Evolutionary conservation across 2,329 filamentous ascomycete genomes (phyloP), one percentile per base, ranked within the genome.

Genomic region (Colletotrichum truncatum): DNA sequence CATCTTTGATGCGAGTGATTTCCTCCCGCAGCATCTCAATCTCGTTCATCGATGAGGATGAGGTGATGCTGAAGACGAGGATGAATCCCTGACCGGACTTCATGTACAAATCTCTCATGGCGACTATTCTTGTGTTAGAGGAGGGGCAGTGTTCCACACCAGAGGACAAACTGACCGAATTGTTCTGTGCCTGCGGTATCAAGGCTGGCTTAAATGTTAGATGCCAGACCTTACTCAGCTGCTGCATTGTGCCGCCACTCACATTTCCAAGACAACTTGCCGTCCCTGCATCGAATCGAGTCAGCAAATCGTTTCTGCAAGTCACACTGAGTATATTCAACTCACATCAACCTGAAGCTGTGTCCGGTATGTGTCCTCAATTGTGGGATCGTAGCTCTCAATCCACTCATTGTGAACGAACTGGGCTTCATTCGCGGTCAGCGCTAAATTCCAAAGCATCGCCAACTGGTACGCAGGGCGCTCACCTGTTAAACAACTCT

Each of bases 371-470:
- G 91, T 91, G 77, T 93, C 91, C 75, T 93, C 91, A 71, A 93
- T 93, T 16, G 91, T 93, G 14, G 91, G 91, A 76, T 93, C 91
- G 79, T 93, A 93, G 77, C 89, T 92, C 78, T 97, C 93, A 75
- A 97, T 95, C 92, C 93, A 97, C 72, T 97, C 91, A 81, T 96
- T 94, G 78, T 96, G 93, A 55, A 97, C 93, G 74, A 97, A 97
- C 84, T 97, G 93, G 73, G 94, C 93, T 93, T 73, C 73, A 21
- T n/a, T 4, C 4, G 23, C 32, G 18, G 45, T 66, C 32, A 64
- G 59, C 21, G 28, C 23, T 18, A 28, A 12, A 21, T n/a, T 34
- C 36, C 14, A 26, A 39, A 52, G 18, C 14, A 21, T 11, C 41
- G 32, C 34, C 49, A 30, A 36, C 43, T 39, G 28, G 11, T 32